Conservation (phyloP, 352 stramenopile genomes). For the Globisporangium lucens region DNA sequence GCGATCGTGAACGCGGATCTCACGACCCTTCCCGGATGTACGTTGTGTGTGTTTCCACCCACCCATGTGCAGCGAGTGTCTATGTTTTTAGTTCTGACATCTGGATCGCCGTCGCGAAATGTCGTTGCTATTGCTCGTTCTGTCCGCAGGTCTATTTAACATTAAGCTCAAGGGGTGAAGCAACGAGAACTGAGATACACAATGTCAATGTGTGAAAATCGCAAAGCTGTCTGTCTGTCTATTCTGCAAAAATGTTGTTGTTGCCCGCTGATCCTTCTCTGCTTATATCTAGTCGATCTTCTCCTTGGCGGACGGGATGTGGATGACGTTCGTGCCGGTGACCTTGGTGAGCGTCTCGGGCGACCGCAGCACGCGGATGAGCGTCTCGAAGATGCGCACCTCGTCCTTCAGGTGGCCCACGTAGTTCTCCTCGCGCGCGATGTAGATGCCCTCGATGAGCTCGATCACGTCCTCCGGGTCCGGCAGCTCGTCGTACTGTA, state of each 20-base stretch:
- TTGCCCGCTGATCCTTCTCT: background rate
- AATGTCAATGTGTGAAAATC: background rate
- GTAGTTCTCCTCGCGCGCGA: constrained; percentile 77
- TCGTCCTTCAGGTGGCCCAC: constrained; percentile 87
- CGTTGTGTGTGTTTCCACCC: constrained; percentile 17
- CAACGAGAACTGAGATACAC: background rate
- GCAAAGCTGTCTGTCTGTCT: constrained; percentile 1
- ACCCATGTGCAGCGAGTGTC: background rate
- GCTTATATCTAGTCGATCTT: constrained; percentile 65
- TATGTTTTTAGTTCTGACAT: background rate
- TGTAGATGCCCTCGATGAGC: constrained; percentile 88
- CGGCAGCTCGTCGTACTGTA: constrained; percentile 81
- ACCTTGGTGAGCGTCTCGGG: constrained; percentile 84
- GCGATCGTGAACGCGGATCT: constrained; percentile 95
- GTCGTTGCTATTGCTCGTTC: background rate
- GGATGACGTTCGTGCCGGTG: constrained; percentile 81
- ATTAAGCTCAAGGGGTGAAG: constrained; percentile 84
- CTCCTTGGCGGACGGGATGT: constrained; percentile 81
- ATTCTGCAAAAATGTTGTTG: background rate
- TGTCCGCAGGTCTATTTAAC: constrained; percentile 85
- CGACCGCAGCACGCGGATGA: constrained; percentile 80
- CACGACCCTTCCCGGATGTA: constrained; percentile 90
- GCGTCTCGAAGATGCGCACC: constrained; percentile 85
- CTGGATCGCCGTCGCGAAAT: background rate
- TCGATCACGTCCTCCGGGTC: constrained; percentile 83